Evolutionary conservation across 1,284 basidiomycete genomes (phyloP).

Genomic region (Lignosus rhinocerotis): DNA sequence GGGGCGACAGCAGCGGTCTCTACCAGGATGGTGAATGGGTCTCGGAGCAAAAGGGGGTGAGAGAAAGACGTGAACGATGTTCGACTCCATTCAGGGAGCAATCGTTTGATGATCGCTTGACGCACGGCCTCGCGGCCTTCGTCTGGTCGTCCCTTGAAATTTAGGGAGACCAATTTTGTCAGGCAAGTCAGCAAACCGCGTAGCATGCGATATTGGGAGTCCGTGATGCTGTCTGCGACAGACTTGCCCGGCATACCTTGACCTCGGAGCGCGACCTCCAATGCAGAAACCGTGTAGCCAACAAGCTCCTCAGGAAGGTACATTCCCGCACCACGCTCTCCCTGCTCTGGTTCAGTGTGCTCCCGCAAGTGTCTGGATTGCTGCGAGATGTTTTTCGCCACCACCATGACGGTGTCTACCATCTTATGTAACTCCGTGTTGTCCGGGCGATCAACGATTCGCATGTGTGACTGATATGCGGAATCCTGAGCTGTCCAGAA

Average conservation of each 20-base stretch:
- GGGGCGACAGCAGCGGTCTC: slow-evolving; percentile 89
- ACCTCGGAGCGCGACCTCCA: slow-evolving; percentile 83
- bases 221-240: slow-evolving; percentile 75
- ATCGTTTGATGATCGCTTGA: slow-evolving; percentile 84
- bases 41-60: slow-evolving; percentile 80
- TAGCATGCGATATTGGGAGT: slow-evolving; percentile 76
- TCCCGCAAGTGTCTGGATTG: slow-evolving; percentile 77
- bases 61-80: slow-evolving; percentile 72
- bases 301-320: slow-evolving; percentile 90
- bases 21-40: slow-evolving; percentile 85
- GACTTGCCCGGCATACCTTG: slow-evolving; percentile 48
- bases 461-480: slow-evolving; percentile 59
- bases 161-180: slow-evolving; percentile 64
- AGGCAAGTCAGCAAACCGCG: slow-evolving; percentile 74
- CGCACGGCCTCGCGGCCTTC: slow-evolving; percentile 72
- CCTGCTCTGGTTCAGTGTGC: slow-evolving; percentile 67
- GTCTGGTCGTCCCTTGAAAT: slow-evolving; percentile 66
- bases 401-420: slow-evolving; percentile 75
- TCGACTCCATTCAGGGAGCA: slow-evolving; percentile 89
- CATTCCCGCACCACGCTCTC: slow-evolving; percentile 74
- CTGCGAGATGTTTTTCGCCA: slow-evolving; percentile 68
- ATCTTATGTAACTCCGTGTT: slow-evolving; percentile 67
- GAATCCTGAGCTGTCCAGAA: slow-evolving; percentile 83
- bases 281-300: slow-evolving; percentile 84
- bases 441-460: slow-evolving; percentile 49